These are phyloP conservation scores for Yamadazyma tumulicola DNA, from an alignment of 805 yeast genomes.

Conservation along the genomic window DNA sequence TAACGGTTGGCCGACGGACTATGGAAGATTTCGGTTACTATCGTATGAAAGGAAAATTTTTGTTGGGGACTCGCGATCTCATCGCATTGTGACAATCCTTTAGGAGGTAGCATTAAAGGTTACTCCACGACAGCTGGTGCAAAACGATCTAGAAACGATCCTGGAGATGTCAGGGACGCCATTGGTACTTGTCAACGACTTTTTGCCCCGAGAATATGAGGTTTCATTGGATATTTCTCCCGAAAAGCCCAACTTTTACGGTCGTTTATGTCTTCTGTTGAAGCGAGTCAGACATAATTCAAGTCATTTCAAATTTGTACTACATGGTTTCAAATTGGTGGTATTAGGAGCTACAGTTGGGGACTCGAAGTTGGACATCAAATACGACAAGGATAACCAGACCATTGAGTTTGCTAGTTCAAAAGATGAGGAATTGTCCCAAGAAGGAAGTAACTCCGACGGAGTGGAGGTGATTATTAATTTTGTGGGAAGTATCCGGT, in stretches of 20 bases:
- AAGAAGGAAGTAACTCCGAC: conserved; percentile 35
- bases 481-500: conserved; percentile 7
- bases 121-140: not conserved
- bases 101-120: not conserved
- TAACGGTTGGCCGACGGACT: no score
- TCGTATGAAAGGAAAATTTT: not conserved
- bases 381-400: conserved; percentile 2
- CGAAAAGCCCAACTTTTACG: conserved; percentile 11
- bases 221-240: conserved; percentile 6
- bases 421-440: no score
- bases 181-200: conserved; percentile 3
- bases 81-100: not conserved
- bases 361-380: conserved; percentile 5
- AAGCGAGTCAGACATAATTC: conserved; percentile 2
- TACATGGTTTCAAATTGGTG: conserved; percentile 10
- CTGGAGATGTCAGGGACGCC: no score
- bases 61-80: conserved; percentile 2
- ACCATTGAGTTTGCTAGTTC: conserved; percentile 5
- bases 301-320: conserved; percentile 4
- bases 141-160: no score
- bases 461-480: conserved; percentile 27
- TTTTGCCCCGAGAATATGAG: conserved; percentile 8
- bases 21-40: no score
- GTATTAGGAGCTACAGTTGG: conserved; percentile 10
- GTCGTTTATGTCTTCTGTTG: conserved; percentile 4